A percentile compares a stretch with the other conserved stretches of the same genome.
Conservation (phyloP, 2,329 filamentous ascomycete species). For the Truncatella angustata region DNA sequence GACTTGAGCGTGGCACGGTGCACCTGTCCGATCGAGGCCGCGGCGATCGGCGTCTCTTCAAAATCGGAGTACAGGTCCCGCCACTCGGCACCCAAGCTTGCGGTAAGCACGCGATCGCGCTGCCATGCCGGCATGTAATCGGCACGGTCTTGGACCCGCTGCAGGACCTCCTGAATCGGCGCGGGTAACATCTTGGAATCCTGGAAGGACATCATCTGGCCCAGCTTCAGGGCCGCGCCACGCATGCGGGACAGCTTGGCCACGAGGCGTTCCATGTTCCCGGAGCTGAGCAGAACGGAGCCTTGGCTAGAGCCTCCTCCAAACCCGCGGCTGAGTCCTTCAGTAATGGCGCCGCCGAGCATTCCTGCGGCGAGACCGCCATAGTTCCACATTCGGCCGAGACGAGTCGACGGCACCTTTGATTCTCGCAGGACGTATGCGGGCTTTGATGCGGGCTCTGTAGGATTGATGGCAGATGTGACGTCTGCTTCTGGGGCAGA, state of each 20-base stretch:
- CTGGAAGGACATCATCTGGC: slow-evolving; percentile 98
- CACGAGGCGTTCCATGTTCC: slow-evolving; percentile 91
- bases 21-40: slow-evolving; percentile 95
- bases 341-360: slow-evolving; percentile 87
- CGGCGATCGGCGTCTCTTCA: slow-evolving; percentile 88
- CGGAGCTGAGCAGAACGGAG: slow-evolving; percentile 82
- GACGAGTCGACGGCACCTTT: slow-evolving; percentile 80
- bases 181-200: slow-evolving; percentile 92
- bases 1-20: slow-evolving; percentile 80
- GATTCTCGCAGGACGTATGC: slow-evolving; percentile 80
- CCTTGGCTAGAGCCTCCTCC: slow-evolving; percentile 65
- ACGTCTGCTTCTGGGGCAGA: no score
- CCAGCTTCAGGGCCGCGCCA: slow-evolving; percentile 92
- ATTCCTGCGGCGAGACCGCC: slow-evolving; percentile 90
- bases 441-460: slow-evolving; percentile 20
- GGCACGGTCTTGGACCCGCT: slow-evolving; percentile 91
- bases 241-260: slow-evolving; percentile 93
- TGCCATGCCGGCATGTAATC: slow-evolving; percentile 98
- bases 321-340: slow-evolving; percentile 77
- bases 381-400: slow-evolving; percentile 93
- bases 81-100: slow-evolving; percentile 83
- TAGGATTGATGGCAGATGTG: no score
- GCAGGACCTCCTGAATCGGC: slow-evolving; percentile 83
- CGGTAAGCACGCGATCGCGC: slow-evolving; percentile 75
- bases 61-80: slow-evolving; percentile 79